Percentiles rank a stretch among this genome's conserved stretches.
Evolutionary conservation across 2,329 filamentous ascomycete species (phyloP).

Genomic region (Aphanoascus verrucosus): DNA sequence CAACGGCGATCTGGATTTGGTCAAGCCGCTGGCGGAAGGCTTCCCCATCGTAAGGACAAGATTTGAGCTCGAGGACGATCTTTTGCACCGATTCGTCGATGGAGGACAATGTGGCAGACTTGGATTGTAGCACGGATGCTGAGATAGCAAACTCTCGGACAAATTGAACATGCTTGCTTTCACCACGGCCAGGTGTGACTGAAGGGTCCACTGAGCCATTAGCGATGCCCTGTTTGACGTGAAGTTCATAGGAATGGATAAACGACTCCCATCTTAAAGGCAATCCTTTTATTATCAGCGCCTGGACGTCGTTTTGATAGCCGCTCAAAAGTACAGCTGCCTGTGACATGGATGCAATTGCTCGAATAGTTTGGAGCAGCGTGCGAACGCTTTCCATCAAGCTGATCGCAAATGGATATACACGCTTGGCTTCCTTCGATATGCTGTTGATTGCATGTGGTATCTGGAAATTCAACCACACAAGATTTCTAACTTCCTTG

Average conservation of each 20-base stretch:
- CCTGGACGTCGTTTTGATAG: conserved; percentile 82
- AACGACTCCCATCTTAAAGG: conserved; percentile 96
- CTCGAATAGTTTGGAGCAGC: conserved; percentile 73
- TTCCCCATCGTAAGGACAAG: conserved; percentile 69
- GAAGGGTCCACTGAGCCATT: conserved; percentile 51
- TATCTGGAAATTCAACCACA: conserved; percentile 89
- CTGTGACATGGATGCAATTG: conserved; percentile 74
- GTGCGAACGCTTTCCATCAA: conserved; percentile 98
- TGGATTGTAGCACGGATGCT: conserved; percentile 77
- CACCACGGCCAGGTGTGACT: conserved; percentile 48
- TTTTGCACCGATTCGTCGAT: conserved; percentile 77
- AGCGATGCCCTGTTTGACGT: conserved; percentile 55
- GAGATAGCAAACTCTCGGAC: conserved; percentile 85
- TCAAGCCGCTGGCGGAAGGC: conserved; percentile 73
- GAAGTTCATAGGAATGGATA: conserved; percentile 89
- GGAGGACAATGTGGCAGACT: conserved; percentile 65
- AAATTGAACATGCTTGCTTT: conserved; percentile 93
- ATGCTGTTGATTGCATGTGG: conserved; percentile 91
- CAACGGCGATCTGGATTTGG: conserved; percentile 79
- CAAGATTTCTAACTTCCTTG: conserved; percentile 93
- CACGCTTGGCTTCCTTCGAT: conserved; percentile 95
- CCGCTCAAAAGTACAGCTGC: conserved; percentile 80
- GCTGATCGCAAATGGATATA: conserved; percentile 95
- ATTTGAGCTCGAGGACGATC: conserved; percentile 69
- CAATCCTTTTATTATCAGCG: conserved; percentile 72